These are phyloP conservation scores for Cercospora sp. DNA, from an alignment of 2,329 filamentous ascomycete genomes.

Conservation along the genomic window DNA sequence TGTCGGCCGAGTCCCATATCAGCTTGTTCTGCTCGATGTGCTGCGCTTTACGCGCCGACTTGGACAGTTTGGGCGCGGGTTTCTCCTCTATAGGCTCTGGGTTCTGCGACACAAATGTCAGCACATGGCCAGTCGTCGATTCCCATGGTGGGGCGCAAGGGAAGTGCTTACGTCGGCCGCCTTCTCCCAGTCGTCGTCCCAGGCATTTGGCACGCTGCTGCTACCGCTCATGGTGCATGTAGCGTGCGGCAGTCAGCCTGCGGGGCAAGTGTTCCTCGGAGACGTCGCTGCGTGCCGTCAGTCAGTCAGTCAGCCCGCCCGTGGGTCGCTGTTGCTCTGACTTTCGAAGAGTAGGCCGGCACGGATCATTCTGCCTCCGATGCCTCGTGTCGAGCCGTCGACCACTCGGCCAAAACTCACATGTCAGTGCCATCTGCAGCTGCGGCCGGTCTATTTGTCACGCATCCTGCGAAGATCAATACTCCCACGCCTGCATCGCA, in stretches of 20 bases:
- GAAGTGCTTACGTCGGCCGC: constrained; percentile 65
- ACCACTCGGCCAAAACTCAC: background rate
- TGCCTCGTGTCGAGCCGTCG: background rate
- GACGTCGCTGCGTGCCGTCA: background rate
- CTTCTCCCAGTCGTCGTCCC: constrained; percentile 89
- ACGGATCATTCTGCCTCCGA: background rate
- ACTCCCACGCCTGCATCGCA: background rate
- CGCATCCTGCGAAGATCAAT: background rate
- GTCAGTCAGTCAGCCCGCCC: background rate
- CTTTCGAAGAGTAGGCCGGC: background rate
- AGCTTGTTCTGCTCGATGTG: constrained; percentile 82
- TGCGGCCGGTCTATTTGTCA: background rate
- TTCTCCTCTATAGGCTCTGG: constrained; percentile 36
- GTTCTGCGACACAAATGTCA: constrained; percentile 36
- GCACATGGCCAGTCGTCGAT: constrained; percentile 25
- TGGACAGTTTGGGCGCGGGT: constrained; percentile 58
- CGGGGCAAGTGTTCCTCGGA: constrained; percentile 3
- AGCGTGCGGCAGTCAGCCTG: constrained; percentile 9
- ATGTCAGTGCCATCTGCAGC: background rate
- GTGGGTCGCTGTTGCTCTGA: background rate
- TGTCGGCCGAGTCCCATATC: constrained; percentile 88
- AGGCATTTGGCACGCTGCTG: constrained; percentile 67
- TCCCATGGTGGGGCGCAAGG: background rate
- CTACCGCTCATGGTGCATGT: constrained; percentile 47
- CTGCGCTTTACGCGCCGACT: constrained; percentile 74